Percentiles rank a stretch among this genome's conserved stretches.
Evolutionary conservation across 192 early-diverging fungal species (phyloP).

Genomic region (Diversispora epigaea): DNA sequence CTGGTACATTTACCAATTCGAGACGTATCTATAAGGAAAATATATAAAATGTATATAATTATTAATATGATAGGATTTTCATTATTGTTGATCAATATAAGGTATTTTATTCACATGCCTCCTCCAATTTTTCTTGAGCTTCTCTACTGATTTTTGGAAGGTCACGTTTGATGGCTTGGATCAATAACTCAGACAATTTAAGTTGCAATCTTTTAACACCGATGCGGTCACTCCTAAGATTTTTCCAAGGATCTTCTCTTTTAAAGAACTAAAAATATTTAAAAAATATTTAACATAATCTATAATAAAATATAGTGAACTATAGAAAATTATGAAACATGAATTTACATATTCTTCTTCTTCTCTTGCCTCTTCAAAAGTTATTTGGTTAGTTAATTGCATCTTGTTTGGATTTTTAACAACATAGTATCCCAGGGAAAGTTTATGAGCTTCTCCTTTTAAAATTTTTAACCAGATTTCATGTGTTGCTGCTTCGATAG

Average conservation of each 20-base stretch:
- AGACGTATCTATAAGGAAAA: neutral
- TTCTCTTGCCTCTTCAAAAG: slow-evolving; percentile 11
- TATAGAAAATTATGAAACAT: neutral
- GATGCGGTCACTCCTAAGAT: neutral
- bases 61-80: neutral
- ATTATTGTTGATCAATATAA: neutral
- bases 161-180: neutral
- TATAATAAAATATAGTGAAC: neutral
- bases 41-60: neutral
- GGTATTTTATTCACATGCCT: neutral
- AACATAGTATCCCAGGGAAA: slow-evolving; percentile 55
- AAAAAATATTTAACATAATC: neutral
- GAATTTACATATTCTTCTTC: neutral
- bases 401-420: slow-evolving; percentile 45
- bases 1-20: neutral
- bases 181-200: slow-evolving; percentile 15
- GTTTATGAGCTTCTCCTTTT: slow-evolving; percentile 47
- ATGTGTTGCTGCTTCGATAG: slow-evolving; percentile 54
- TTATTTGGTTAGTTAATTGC: slow-evolving; percentile 6
- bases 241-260: neutral
- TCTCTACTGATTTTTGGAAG: slow-evolving; percentile 19
- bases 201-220: neutral
- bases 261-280: slow-evolving; percentile 13
- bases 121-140: neutral
- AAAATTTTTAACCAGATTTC: slow-evolving; percentile 53